Conservation (phyloP, 192 early-diverging fungal species). For the Lunasporangiospora selenospora region DNA sequence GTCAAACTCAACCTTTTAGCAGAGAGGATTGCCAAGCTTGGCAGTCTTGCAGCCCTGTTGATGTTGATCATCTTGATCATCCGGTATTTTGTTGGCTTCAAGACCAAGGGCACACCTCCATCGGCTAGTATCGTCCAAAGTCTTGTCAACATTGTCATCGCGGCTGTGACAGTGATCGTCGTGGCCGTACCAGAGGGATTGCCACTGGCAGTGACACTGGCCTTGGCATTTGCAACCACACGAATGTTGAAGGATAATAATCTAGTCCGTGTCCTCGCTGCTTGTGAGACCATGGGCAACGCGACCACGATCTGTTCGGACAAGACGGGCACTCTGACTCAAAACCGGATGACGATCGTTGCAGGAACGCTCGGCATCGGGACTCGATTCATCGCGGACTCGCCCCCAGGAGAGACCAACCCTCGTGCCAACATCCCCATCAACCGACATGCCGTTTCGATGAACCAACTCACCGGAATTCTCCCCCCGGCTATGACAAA, state of each 20-base stretch:
- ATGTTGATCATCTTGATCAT: conserved; percentile 92
- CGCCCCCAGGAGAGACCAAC: conserved; percentile 47
- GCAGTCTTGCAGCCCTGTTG: conserved; percentile 79
- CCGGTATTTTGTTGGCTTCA: conserved; percentile 77
- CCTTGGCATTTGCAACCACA: conserved; percentile 93
- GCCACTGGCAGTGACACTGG: conserved; percentile 95
- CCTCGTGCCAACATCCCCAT: conserved; percentile 47
- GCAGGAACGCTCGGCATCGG: conserved; percentile 80
- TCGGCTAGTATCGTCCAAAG: conserved; percentile 63
- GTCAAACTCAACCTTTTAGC: conserved; percentile 88
- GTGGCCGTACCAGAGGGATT: conserved; percentile 99
- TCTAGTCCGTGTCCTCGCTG: conserved; percentile 92
- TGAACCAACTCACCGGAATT: conserved; percentile 55
- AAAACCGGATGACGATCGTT: conserved; percentile 98
- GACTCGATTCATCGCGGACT: conserved; percentile 56
- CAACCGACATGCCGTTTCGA: conserved; percentile 40
- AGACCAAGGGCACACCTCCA: conserved; percentile 41
- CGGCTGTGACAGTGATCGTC: conserved; percentile 93
- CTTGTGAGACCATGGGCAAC: conserved; percentile 99
- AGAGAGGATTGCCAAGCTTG: conserved; percentile 93
- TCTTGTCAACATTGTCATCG: conserved; percentile 84
- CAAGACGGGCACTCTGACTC: conserved; percentile 98
- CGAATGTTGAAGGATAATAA: conserved; percentile 98
- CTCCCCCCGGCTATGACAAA: conserved; percentile 51
- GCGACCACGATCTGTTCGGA: conserved; percentile 99